Evolutionary conservation across 2,329 filamentous ascomycete species (phyloP).

Genomic region (Penicillium sp.): DNA sequence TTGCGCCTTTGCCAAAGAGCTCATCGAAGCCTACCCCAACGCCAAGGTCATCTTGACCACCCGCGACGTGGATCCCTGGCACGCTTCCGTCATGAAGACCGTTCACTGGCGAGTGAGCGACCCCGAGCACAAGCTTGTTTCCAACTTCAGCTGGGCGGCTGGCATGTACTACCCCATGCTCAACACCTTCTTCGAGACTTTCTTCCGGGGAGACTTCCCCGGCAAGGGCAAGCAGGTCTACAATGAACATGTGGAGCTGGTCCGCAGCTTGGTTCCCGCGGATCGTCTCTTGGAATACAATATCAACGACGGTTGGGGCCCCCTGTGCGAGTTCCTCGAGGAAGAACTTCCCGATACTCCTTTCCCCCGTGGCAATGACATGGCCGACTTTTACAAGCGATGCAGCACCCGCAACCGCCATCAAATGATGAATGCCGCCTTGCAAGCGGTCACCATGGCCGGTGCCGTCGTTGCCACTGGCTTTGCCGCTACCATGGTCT

Average conservation of each 20-base stretch:
- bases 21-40: conserved; percentile 66
- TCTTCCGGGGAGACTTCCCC: conserved; percentile 63
- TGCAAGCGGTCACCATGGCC: conserved; percentile 47
- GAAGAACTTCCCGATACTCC: conserved; percentile 46
- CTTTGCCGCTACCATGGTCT: conserved; percentile 36
- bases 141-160: conserved; percentile 58
- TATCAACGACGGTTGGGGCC: conserved; percentile 50
- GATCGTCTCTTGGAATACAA: conserved; percentile 51
- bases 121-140: conserved; percentile 52
- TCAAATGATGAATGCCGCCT: conserved; percentile 51
- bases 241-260: conserved; percentile 50
- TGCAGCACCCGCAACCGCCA: conserved; percentile 49
- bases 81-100: conserved; percentile 59
- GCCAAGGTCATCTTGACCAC: conserved; percentile 66
- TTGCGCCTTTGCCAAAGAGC: conserved; percentile 61
- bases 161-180: conserved; percentile 66
- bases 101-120: conserved; percentile 63
- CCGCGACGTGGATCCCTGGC: conserved; percentile 61
- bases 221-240: conserved; percentile 60
- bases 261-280: conserved; percentile 44
- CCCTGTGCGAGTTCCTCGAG: conserved; percentile 51
- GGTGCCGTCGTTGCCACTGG: conserved; percentile 44
- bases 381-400: conserved; percentile 50
- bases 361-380: conserved; percentile 50
- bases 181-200: conserved; percentile 61